Conservation (phyloP, 495 filamentous ascomycete genomes). For the Penicillium antarcticum region DNA sequence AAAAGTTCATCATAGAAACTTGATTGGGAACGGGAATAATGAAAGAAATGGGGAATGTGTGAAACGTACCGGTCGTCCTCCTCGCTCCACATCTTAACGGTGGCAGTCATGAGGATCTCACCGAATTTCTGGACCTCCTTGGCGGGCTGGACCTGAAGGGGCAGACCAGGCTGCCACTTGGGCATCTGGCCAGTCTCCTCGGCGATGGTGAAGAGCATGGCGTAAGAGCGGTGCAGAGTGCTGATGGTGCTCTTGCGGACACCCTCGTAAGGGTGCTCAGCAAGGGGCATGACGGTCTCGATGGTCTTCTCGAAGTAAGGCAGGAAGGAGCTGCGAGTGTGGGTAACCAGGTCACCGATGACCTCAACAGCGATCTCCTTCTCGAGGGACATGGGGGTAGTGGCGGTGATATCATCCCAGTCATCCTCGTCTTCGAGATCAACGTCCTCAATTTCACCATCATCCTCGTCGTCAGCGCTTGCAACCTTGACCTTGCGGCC, state of each 20-base stretch:
- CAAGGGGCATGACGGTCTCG: slow-evolving; percentile 71
- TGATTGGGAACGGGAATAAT: slow-evolving; percentile 12
- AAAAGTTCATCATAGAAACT: slow-evolving; percentile 71
- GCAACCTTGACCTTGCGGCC: slow-evolving; percentile 84
- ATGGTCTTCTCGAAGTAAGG: slow-evolving; percentile 92
- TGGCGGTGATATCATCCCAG: slow-evolving; percentile 77
- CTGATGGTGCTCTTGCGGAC: slow-evolving; percentile 86
- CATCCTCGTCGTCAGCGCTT: slow-evolving; percentile 54
- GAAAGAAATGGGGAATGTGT: slow-evolving; percentile 26
- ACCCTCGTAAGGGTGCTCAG: slow-evolving; percentile 88
- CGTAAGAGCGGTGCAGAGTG: slow-evolving; percentile 90
- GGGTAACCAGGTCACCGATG: slow-evolving; percentile 83
- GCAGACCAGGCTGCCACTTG: slow-evolving; percentile 88
- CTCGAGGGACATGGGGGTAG: slow-evolving; percentile 86
- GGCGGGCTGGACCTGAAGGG: slow-evolving; percentile 72
- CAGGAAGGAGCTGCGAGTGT: slow-evolving; percentile 71
- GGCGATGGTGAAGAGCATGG: slow-evolving; percentile 81
- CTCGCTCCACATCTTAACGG: slow-evolving; percentile 78
- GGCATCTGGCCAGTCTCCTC: slow-evolving; percentile 73
- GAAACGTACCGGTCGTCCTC: slow-evolving; percentile 82
- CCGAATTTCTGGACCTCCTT: slow-evolving; percentile 81
- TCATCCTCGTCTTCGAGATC: slow-evolving; percentile 75
- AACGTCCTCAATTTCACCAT: slow-evolving; percentile 57
- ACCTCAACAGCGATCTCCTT: slow-evolving; percentile 98
- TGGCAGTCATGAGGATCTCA: slow-evolving; percentile 79